Evolutionary conservation across 257 asterid genomes (phyloP).

Genomic region (Solanum tarijense): DNA sequence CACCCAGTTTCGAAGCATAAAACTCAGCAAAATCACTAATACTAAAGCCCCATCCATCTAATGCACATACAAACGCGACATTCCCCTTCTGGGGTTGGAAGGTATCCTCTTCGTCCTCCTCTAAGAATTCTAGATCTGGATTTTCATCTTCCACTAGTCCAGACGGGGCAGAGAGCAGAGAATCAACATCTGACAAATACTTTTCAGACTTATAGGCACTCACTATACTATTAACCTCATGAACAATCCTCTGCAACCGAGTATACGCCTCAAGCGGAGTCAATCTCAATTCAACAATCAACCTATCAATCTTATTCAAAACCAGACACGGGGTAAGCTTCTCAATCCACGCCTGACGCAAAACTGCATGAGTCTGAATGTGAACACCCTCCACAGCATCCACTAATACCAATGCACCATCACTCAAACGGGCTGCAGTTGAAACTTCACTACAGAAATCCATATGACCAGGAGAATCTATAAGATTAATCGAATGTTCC

Average conservation of each 20-base stretch:
- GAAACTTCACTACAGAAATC: conserved; percentile 98
- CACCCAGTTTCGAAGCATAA: conserved; percentile 69
- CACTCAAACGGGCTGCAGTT: conserved; percentile 93
- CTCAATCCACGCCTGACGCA: conserved; percentile 96
- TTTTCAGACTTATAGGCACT: conserved; percentile 78
- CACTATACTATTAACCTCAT: conserved; percentile 84
- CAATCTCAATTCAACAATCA: conserved; percentile 64
- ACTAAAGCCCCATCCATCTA: conserved; percentile 95
- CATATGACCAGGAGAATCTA: conserved; percentile 98
- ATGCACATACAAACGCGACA: conserved; percentile 82
- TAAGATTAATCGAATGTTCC: conserved; percentile 51
- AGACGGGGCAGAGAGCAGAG: conserved; percentile 50
- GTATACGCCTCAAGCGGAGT: conserved; percentile 80
- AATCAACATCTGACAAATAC: conserved; percentile 87
- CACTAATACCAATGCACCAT: conserved; percentile 81
- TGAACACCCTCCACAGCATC: conserved; percentile 98
- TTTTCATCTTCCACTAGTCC: conserved; percentile 35
- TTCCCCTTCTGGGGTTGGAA: conserved; percentile 97
- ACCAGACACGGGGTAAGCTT: conserved; percentile 75
- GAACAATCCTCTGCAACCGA: conserved; percentile 69
- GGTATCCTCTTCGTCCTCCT: conserved; percentile 88
- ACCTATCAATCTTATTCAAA: conserved; percentile 76
- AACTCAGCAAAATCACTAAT: conserved; percentile 55
- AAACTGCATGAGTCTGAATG: conserved; percentile 90
- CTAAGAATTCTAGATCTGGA: conserved; percentile 48